Evolutionary conservation across 2,329 filamentous ascomycete species (phyloP), one percentile per base, ranked within the genome.

Genomic region (Colletotrichum karsti): DNA sequence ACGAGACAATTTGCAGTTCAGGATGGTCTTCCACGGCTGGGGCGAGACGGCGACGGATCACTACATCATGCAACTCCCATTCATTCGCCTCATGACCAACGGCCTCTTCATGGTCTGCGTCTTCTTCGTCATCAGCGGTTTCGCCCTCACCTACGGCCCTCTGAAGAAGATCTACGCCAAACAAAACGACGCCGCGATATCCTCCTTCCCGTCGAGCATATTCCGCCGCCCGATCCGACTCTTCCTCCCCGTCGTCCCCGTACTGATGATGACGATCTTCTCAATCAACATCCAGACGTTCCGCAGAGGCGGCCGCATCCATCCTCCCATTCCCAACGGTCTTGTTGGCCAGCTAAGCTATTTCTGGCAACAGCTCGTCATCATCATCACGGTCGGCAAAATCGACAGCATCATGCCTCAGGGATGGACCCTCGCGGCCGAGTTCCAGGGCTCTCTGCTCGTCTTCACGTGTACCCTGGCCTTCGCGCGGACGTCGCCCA

Each of bases 361-460:
- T 67, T 87, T 85, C 84, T 88, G 85, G 86, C 69, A 70, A 22
- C 72, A 74, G 69, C 77, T 83, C 63, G 83, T 87, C 79, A 84
- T 80, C 67, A 74, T 80, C 24, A 86, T 87, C 65, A 71, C 87
- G 28, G 81, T 85, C 53, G 74, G 86, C 30, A 87, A 83, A 77
- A 78, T 79, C 68, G 86, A 83, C 83, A 78, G 81, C 53, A 78
- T 68, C 10, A 85, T 90, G 72, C 81, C 87, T 26, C 88, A 90
- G 69, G 76, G 89, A 18, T 90, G 88, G 88, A 90, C 88, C 4
- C 89, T 90, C 46, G 87, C 88, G 2, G 82, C 88, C 53, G 88
- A 90, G 74, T 89, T 87, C 73, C 80, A 85, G 63, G 86, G 84
- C 73, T 88, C 86, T 4, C 82, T 90, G 72, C 80, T 87, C 63